phyloP scores from a whole-genome alignment of 371 early-diverging fungal species.

The Lichtheimia corymbifera region DNA sequence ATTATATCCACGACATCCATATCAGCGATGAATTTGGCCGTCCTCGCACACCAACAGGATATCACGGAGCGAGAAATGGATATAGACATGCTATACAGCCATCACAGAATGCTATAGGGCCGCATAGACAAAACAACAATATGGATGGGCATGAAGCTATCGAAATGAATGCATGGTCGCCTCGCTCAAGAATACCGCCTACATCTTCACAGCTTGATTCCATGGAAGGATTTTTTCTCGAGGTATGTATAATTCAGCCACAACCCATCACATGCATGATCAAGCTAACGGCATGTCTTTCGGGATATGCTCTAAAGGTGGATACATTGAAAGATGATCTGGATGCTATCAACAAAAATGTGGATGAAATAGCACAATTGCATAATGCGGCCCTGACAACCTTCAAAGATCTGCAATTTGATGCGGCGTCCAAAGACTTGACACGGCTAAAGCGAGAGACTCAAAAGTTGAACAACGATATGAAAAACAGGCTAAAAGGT shows the following conservation, averaged over 20 bases:
- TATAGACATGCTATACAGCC: slow-evolving; percentile 13
- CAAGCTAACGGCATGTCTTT: background rate
- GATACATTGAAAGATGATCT: slow-evolving; percentile 32
- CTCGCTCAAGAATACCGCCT: slow-evolving; percentile 9
- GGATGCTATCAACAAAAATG: slow-evolving; percentile 26
- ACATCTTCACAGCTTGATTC: slow-evolving; percentile 18
- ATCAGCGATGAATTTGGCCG: slow-evolving; percentile 33
- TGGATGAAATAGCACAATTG: slow-evolving; percentile 34
- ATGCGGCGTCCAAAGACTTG: background rate
- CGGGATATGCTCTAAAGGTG: slow-evolving; percentile 20
- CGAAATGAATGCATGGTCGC: background rate
- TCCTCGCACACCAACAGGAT: slow-evolving; percentile 26
- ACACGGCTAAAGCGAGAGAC: slow-evolving; percentile 26
- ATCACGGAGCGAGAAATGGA: slow-evolving; percentile 1
- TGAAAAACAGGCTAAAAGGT: slow-evolving; percentile 14
- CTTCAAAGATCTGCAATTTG: slow-evolving; percentile 40
- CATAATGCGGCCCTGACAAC: slow-evolving; percentile 32
- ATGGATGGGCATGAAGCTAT: slow-evolving; percentile 6
- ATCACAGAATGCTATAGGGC: slow-evolving; percentile 6
- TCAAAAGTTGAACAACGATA: background rate
- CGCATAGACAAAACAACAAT: slow-evolving; percentile 10
- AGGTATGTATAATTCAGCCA: slow-evolving; percentile 16
- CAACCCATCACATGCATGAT: background rate
- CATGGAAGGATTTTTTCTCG: slow-evolving; percentile 35
- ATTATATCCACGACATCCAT: too few species aligned